Evolutionary conservation across 352 stramenopile genomes (phyloP), one percentile per base, ranked within the genome.

Genomic region (Globisporangium megalacanthum): DNA sequence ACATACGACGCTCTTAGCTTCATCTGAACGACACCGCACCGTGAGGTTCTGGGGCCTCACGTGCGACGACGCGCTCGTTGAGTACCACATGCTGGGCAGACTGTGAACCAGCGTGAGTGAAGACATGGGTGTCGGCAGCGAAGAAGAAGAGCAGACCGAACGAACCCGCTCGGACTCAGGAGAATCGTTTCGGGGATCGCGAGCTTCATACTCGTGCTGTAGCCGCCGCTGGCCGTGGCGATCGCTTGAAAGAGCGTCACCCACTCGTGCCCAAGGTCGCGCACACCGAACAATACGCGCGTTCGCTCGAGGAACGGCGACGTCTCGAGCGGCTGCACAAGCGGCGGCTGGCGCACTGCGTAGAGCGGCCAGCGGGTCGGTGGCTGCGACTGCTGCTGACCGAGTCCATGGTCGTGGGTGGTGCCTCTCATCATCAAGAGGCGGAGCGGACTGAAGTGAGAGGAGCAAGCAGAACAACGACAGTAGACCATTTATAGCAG

Each of bases 231-330:
- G 11, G 47, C 50, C 9, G 54, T 62, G n/a, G 64, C 61, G n/a
- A 88, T 72, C 9, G 60, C 68, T 49, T 81, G 72, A 49, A 86
- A 86, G 3, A 88, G 46, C 11, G 69, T 65, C 4, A 88, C 66
- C 78, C 78, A 88, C 60, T 88, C 78, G 44, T 77, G 66, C 0
- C 71, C 78, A 9, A 88, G 64, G 49, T 88, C 76, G 10, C 60
- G 52, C 8, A 75, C 51, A 8, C 66, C 68, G 14, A 68, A 73
- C 20, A 60, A 60, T 6, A 31, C 39, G 29, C 53, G 59, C 0
- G 65, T 77, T 41, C 51, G 67, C 33, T 76, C 65, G 0, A 63
- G 60, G 36, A 88, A 85, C 8, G 42, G 10, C 14, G 78, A 86
- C 10, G 60, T 49, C 8, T 70, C 46, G 42, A 79, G 65, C 7